These are phyloP conservation scores for Phyllosticta citribraziliensis DNA, from an alignment of 2,329 filamentous ascomycete genomes.

Conservation along the genomic window DNA sequence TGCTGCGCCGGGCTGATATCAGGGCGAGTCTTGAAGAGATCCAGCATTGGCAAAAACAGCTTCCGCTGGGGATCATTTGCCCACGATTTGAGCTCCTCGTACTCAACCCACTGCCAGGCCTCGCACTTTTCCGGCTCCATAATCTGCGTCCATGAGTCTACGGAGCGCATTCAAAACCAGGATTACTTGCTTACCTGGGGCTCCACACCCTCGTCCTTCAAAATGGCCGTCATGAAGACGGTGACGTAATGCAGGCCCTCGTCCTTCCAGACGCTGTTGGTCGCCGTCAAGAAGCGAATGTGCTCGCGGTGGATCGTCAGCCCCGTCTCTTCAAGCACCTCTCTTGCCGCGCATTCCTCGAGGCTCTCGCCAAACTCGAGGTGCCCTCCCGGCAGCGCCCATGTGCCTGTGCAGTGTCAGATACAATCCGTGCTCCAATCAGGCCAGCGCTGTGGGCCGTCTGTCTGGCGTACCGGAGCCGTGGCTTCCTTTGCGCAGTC, in stretches of 20 bases:
- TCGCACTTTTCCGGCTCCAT: slow-evolving; percentile 46
- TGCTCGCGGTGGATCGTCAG: slow-evolving; percentile 17
- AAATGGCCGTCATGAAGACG: slow-evolving; percentile 51
- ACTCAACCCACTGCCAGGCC: slow-evolving; percentile 44
- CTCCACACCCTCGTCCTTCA: slow-evolving; percentile 38
- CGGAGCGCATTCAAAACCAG: slow-evolving; percentile 13
- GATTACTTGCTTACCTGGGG: slow-evolving; percentile 40
- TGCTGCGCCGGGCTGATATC: neutral
- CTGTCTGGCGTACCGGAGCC: neutral
- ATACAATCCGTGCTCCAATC: too few species aligned
- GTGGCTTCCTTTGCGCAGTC: slow-evolving; percentile 4
- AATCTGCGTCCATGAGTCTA: slow-evolving; percentile 13
- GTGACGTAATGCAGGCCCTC: slow-evolving; percentile 67
- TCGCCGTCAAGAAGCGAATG: slow-evolving; percentile 47
- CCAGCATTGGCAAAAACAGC: slow-evolving; percentile 40
- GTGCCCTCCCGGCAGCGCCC: slow-evolving; percentile 61
- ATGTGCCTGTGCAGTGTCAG: slow-evolving; percentile 33
- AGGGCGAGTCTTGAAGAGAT: slow-evolving; percentile 30
- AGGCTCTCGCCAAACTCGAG: slow-evolving; percentile 55
- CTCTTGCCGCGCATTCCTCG: slow-evolving; percentile 50
- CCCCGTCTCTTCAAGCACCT: slow-evolving; percentile 50
- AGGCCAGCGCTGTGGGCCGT: too few species aligned
- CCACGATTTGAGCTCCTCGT: slow-evolving; percentile 37
- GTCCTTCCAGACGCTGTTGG: slow-evolving; percentile 54
- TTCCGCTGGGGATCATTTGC: slow-evolving; percentile 19